phyloP scores from a whole-genome alignment of 2,329 filamentous ascomycete genomes.

The Cytospora leucostoma region DNA sequence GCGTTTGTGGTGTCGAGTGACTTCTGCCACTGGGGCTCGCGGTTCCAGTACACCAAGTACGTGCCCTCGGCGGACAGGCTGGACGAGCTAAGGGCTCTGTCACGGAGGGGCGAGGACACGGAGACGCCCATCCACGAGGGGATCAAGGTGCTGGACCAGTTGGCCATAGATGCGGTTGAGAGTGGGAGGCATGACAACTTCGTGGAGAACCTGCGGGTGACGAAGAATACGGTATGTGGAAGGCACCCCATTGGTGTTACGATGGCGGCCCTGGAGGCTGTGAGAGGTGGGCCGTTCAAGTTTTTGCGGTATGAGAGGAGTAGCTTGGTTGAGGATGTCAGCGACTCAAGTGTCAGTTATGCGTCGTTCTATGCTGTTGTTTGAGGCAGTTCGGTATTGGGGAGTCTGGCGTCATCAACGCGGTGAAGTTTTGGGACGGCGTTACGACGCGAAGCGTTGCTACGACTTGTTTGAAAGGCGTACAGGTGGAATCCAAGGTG shows the following conservation, averaged over 20 bases:
- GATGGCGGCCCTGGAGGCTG: conserved; percentile 78
- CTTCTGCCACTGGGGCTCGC: conserved; percentile 92
- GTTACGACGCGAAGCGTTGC: conserved; percentile 18
- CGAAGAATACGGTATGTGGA: conserved; percentile 90
- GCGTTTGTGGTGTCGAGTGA: conserved; percentile 91
- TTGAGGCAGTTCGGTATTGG: conserved; percentile 38
- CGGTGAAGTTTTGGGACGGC: neutral
- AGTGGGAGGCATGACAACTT: conserved; percentile 73
- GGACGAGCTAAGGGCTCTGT: conserved; percentile 44
- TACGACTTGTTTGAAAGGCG: neutral
- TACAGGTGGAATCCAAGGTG: neutral
- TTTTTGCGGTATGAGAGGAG: conserved; percentile 90
- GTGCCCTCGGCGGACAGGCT: conserved; percentile 49
- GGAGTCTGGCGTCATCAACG: neutral
- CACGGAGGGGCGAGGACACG: conserved; percentile 36
- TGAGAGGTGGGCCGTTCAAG: conserved; percentile 54
- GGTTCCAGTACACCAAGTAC: conserved; percentile 85
- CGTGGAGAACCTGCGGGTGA: conserved; percentile 66
- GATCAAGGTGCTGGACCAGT: conserved; percentile 76
- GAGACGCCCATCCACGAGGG: conserved; percentile 74
- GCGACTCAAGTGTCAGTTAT: conserved; percentile 91
- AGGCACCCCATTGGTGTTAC: conserved; percentile 91
- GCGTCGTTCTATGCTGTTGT: conserved; percentile 85
- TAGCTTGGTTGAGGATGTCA: conserved; percentile 65
- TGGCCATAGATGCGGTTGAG: conserved; percentile 83